Evolutionary conservation across 768 basidiomycete species (phyloP).

Genomic region (Postia placenta): DNA sequence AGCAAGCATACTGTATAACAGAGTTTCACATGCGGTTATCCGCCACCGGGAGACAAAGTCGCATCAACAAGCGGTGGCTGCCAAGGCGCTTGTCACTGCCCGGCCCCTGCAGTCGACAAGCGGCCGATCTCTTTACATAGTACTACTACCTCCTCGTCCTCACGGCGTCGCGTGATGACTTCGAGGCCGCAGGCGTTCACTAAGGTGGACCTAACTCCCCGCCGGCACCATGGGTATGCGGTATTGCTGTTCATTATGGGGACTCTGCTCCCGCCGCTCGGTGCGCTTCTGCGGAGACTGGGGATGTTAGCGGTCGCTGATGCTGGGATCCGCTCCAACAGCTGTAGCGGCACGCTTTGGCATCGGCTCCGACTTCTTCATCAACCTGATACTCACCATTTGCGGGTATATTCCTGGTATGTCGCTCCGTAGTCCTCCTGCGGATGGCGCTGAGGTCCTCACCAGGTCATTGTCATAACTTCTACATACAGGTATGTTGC

Average conservation of each 20-base stretch:
- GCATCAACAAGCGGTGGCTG: background rate
- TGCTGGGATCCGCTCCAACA: conserved; percentile 25
- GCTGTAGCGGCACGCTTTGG: conserved; percentile 94
- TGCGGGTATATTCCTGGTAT: conserved; percentile 86
- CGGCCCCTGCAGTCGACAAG: background rate
- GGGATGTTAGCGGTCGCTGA: background rate
- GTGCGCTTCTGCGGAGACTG: conserved; percentile 34
- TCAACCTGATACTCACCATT: conserved; percentile 84
- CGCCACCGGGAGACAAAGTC: conserved; percentile 3
- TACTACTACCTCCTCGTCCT: background rate
- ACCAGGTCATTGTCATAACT: conserved; percentile 85
- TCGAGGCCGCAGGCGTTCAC: conserved; percentile 19
- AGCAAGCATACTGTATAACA: too few relatives aligned
- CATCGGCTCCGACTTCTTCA: conserved; percentile 84
- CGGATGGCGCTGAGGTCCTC: conserved; percentile 5
- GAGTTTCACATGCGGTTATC: too few relatives aligned
- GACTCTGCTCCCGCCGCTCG: conserved; percentile 87
- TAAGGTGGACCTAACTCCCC: conserved; percentile 61
- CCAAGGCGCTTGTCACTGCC: background rate
- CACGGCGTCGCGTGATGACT: background rate
- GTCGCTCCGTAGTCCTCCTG: too few relatives aligned
- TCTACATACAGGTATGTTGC: conserved; percentile 71
- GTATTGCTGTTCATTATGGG: conserved; percentile 82
- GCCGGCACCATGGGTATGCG: conserved; percentile 73
- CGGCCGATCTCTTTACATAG: background rate